phyloP scores from a whole-genome alignment of 164 flowering plant genomes.

The Amborella trichopoda region DNA sequence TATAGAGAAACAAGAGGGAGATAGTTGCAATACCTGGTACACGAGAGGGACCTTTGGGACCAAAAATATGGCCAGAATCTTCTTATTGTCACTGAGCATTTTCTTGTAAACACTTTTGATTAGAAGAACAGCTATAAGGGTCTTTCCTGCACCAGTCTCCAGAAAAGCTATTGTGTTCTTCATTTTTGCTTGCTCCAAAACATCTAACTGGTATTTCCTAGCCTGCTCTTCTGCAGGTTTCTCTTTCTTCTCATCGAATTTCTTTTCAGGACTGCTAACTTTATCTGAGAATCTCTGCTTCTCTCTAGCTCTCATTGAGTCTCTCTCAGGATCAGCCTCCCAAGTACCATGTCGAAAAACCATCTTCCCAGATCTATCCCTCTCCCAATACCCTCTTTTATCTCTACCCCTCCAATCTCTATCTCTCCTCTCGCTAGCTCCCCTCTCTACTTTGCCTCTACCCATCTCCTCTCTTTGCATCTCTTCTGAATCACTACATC shows the following conservation, averaged over 20 bases:
- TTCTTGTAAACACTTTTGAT: constrained; percentile 53
- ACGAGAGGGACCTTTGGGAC: constrained; percentile 98
- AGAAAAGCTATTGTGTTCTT: constrained; percentile 96
- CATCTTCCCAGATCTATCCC: constrained; percentile 62
- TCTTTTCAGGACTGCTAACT: constrained; percentile 27
- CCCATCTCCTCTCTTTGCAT: constrained; percentile 41
- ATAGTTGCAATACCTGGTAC: constrained; percentile 99
- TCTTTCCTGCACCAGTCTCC: constrained; percentile 98
- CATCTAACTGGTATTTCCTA: constrained; percentile 85
- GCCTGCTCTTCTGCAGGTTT: constrained; percentile 71
- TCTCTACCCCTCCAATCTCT: constrained; percentile 44
- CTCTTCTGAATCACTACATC: constrained; percentile 45
- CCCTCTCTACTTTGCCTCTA: constrained; percentile 30
- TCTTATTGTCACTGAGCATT: constrained; percentile 51
- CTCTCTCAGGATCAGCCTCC: constrained; percentile 47
- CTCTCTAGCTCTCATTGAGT: constrained; percentile 16
- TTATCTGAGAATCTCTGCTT: constrained; percentile 23
- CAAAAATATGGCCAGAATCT: constrained; percentile 84
- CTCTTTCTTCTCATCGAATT: constrained; percentile 36
- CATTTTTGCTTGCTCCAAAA: constrained; percentile 90
- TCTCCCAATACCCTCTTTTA: constrained; percentile 82
- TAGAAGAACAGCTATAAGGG: constrained; percentile 90
- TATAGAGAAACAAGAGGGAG: no score
- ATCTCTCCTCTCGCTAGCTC: constrained; percentile 26
- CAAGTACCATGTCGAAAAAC: constrained; percentile 57